A percentile compares a stretch with the other conserved stretches of the same genome.
Evolutionary conservation across 345 rosid genomes (phyloP).

Genomic region (Iberis pinnata): DNA sequence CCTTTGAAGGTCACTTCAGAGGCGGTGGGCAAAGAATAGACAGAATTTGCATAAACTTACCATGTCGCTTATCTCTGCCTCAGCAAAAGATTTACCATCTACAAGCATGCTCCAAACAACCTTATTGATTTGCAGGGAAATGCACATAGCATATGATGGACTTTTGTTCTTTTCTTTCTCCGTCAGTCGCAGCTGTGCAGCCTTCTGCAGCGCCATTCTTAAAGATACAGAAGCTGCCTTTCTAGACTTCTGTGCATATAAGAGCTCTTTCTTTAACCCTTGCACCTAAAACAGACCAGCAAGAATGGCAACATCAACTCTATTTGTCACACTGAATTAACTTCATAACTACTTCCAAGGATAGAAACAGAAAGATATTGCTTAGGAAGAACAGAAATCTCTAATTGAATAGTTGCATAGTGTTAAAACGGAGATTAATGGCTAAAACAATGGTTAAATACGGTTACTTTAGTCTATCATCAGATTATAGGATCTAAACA

Average conservation of each 20-base stretch:
- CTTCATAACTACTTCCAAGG: neutral
- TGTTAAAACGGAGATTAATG: neutral
- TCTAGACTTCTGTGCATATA: slow-evolving; percentile 61
- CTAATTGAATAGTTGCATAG: slow-evolving; percentile 8
- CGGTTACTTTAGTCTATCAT: too few relatives aligned
- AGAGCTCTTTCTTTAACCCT: slow-evolving; percentile 70
- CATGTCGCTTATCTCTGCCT: slow-evolving; percentile 98
- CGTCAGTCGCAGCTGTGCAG: slow-evolving; percentile 81
- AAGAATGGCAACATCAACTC: slow-evolving; percentile 10
- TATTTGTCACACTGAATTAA: neutral
- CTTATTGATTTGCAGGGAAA: slow-evolving; percentile 76
- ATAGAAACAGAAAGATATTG: slow-evolving; percentile 3
- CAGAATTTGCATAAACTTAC: slow-evolving; percentile 36
- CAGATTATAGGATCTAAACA: slow-evolving; percentile 1
- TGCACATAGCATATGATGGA: slow-evolving; percentile 97
- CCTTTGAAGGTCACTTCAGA: slow-evolving; percentile 1
- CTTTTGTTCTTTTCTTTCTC: slow-evolving; percentile 98
- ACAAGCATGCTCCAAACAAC: slow-evolving; percentile 97
- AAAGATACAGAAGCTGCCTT: slow-evolving; percentile 74
- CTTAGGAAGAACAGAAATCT: slow-evolving; percentile 2
- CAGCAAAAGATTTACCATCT: slow-evolving; percentile 97
- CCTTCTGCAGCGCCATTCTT: slow-evolving; percentile 75
- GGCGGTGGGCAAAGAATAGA: neutral
- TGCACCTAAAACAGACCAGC: slow-evolving; percentile 52
- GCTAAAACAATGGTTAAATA: neutral